phyloP scores from a whole-genome alignment of 441 rosid genomes.

The Biscutella laevigata region DNA sequence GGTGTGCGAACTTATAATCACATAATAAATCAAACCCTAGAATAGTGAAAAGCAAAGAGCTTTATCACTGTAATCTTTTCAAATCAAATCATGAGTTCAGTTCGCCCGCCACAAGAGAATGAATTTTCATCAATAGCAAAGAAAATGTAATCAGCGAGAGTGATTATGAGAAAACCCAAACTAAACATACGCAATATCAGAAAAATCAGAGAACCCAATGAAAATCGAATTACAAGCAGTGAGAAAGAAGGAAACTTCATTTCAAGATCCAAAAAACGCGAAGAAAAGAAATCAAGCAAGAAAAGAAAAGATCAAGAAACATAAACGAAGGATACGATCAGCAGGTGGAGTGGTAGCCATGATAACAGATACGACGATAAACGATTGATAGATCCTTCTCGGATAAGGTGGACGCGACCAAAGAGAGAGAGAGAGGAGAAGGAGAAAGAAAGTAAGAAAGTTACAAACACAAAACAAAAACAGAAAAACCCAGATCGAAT shows the following conservation, averaged over 20 bases:
- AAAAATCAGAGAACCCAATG: background rate
- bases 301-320: conserved; percentile 12
- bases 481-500: conserved; percentile 27
- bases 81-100: conserved; percentile 6
- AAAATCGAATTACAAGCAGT: background rate
- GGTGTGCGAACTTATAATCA: background rate
- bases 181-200: background rate
- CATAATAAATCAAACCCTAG: background rate
- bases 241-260: background rate
- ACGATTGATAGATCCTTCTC: conserved; percentile 28
- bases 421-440: background rate
- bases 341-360: conserved; percentile 62
- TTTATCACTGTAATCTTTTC: background rate
- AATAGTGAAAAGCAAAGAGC: background rate
- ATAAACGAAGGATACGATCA: conserved; percentile 55
- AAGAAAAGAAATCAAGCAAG: conserved; percentile 1
- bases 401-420: conserved; percentile 24
- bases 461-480: conserved; percentile 30
- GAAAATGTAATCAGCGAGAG: background rate
- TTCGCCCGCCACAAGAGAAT: background rate
- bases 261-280: background rate
- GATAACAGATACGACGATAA: background rate
- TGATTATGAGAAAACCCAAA: background rate
- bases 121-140: background rate
- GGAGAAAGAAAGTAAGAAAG: background rate